Conservation (phyloP, 2,329 filamentous ascomycete species). For the Cladobotryum protrusum region DNA sequence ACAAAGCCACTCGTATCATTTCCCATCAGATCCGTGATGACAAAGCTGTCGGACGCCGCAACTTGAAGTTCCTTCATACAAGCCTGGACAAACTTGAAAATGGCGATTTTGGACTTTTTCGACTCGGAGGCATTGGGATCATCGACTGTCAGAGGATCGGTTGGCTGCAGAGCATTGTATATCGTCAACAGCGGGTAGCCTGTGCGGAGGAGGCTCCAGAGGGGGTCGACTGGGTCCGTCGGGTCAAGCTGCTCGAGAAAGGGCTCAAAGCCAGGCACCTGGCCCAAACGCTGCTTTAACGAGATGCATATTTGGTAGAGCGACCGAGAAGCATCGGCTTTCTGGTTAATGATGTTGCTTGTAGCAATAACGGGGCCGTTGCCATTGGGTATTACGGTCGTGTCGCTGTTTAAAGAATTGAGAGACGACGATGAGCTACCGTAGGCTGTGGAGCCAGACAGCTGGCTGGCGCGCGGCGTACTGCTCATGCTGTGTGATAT, state of each 20-base stretch:
- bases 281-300: conserved; percentile 71
- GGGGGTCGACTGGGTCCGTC: conserved; percentile 72
- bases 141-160: conserved; percentile 61
- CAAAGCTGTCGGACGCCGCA: conserved; percentile 76
- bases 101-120: conserved; percentile 78
- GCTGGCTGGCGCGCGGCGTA: conserved; percentile 52
- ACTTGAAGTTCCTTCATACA: conserved; percentile 79
- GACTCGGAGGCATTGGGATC: conserved; percentile 54
- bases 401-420: conserved; percentile 39
- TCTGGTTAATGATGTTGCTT: conserved; percentile 94
- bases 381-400: conserved; percentile 41
- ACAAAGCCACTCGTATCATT: conserved; percentile 96
- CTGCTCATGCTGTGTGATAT: conserved; percentile 44
- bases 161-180: conserved; percentile 78
- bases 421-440: conserved; percentile 48
- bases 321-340: conserved; percentile 83
- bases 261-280: conserved; percentile 75
- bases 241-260: conserved; percentile 67
- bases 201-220: conserved; percentile 81
- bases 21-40: conserved; percentile 84
- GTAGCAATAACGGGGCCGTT: conserved; percentile 68
- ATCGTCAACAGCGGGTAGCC: conserved; percentile 81
- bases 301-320: conserved; percentile 93
- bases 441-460: conserved; percentile 55
- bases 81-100: conserved; percentile 88